A percentile compares a stretch with the other conserved stretches of the same genome.
Conservation (phyloP, 2,329 filamentous ascomycete genomes). For the Didymella arachidicola region DNA sequence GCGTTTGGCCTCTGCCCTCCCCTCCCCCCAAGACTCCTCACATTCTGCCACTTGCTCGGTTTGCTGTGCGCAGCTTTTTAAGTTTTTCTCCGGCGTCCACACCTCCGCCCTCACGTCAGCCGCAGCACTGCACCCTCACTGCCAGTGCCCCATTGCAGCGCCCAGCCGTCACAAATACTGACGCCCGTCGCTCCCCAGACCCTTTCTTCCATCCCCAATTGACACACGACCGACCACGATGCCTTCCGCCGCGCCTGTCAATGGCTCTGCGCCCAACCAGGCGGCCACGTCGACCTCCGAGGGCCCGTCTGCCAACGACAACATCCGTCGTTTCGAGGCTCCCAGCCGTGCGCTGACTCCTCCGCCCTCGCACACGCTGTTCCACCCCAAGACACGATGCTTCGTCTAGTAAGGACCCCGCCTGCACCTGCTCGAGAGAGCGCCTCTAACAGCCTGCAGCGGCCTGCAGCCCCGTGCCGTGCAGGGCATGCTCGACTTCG, state of each 20-base stretch:
- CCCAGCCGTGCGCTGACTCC: constrained; percentile 93
- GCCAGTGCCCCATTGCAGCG: constrained; percentile 6
- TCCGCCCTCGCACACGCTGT: constrained; percentile 85
- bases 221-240: constrained; percentile 49
- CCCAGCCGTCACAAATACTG: constrained; percentile 21
- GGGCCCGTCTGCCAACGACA: constrained; percentile 85
- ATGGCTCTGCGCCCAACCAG: constrained; percentile 43
- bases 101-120: constrained; percentile 40
- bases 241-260: constrained; percentile 53
- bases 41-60: constrained; percentile 22
- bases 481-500: constrained; percentile 84
- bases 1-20: constrained; percentile 22
- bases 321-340: constrained; percentile 94
- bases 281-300: constrained; percentile 40
- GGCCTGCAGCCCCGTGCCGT: constrained; percentile 88
- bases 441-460: constrained; percentile 54
- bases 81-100: constrained; percentile 32
- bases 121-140: constrained; percentile 7
- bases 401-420: constrained; percentile 81
- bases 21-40: constrained; percentile 15
- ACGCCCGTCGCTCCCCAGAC: constrained; percentile 24
- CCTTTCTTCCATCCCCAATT: constrained; percentile 21
- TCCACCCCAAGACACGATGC: constrained; percentile 99
- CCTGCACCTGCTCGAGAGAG: constrained; percentile 1
- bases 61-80: constrained; percentile 30